Evolutionary conservation across 768 basidiomycete species (phyloP).

Genomic region (Phanerochaete carnosa): DNA sequence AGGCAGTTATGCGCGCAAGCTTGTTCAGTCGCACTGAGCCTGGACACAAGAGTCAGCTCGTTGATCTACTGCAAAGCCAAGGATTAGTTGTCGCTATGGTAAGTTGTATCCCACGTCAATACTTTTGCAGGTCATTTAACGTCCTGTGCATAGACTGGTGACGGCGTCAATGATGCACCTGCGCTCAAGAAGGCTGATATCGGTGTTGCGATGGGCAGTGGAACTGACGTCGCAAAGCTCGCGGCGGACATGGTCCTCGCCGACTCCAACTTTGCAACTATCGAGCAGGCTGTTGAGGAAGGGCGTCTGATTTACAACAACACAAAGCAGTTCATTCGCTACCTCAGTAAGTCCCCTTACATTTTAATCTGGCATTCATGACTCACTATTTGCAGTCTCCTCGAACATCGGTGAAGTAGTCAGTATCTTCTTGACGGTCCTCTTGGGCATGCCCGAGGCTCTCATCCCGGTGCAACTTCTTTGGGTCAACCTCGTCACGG

Average conservation of each 20-base stretch:
- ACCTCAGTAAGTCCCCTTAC: conserved; percentile 68
- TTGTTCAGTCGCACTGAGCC: conserved; percentile 95
- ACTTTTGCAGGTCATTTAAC: not conserved
- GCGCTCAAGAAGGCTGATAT: conserved; percentile 97
- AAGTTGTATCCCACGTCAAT: conserved; percentile 21
- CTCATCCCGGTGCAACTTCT: conserved; percentile 96
- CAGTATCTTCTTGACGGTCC: conserved; percentile 95
- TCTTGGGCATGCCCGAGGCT: conserved; percentile 99
- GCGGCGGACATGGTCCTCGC: conserved; percentile 98
- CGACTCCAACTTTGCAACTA: conserved; percentile 96
- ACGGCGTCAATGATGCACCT: conserved; percentile 98
- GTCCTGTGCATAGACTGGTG: conserved; percentile 63
- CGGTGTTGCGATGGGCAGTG: conserved; percentile 98
- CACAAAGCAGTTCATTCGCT: conserved; percentile 99
- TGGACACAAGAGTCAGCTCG: conserved; percentile 90
- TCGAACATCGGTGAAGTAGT: conserved; percentile 98
- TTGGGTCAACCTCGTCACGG: conserved; percentile 98
- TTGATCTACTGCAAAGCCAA: conserved; percentile 88
- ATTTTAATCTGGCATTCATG: conserved; percentile 8
- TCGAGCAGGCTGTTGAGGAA: conserved; percentile 96
- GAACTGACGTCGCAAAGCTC: conserved; percentile 96
- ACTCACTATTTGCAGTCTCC: conserved; percentile 51
- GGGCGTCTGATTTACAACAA: conserved; percentile 98
- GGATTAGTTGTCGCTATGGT: conserved; percentile 97
- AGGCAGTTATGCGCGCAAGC: conserved; percentile 82